phyloP scores from a whole-genome alignment of 805 yeast species.

The Cyberlindnera suaveolens region DNA sequence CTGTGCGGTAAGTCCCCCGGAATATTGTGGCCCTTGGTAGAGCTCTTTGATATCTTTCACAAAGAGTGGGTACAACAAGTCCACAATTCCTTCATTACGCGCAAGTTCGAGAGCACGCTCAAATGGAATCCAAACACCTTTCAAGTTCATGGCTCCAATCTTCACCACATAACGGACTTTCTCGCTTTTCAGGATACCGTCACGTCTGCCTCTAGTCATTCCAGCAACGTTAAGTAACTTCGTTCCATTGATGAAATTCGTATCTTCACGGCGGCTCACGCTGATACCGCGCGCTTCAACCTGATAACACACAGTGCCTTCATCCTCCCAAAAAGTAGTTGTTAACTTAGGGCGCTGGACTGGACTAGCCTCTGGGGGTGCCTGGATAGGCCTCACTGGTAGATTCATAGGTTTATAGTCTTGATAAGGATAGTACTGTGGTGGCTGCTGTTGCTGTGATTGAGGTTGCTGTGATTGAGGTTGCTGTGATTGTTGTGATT shows the following conservation, averaged over 20 bases:
- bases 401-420: neutral
- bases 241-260: slow-evolving; percentile 69
- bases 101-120: slow-evolving; percentile 67
- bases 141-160: slow-evolving; percentile 69
- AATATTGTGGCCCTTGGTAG: slow-evolving; percentile 26
- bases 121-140: slow-evolving; percentile 74
- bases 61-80: slow-evolving; percentile 49
- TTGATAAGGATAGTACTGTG: neutral
- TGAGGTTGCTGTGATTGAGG: neutral
- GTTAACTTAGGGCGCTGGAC: slow-evolving; percentile 50
- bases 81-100: slow-evolving; percentile 59
- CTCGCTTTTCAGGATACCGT: slow-evolving; percentile 62
- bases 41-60: slow-evolving; percentile 56
- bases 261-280: slow-evolving; percentile 65
- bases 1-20: slow-evolving; percentile 26
- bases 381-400: neutral
- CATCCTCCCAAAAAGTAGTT: slow-evolving; percentile 75
- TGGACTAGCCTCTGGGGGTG: neutral
- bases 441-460: neutral
- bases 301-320: slow-evolving; percentile 64
- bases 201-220: slow-evolving; percentile 69
- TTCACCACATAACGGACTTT: slow-evolving; percentile 65
- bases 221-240: slow-evolving; percentile 63
- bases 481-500: neutral
- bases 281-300: slow-evolving; percentile 64